Evolutionary conservation across 495 filamentous ascomycete species (phyloP).

Genomic region (Aspergillus affinis): DNA sequence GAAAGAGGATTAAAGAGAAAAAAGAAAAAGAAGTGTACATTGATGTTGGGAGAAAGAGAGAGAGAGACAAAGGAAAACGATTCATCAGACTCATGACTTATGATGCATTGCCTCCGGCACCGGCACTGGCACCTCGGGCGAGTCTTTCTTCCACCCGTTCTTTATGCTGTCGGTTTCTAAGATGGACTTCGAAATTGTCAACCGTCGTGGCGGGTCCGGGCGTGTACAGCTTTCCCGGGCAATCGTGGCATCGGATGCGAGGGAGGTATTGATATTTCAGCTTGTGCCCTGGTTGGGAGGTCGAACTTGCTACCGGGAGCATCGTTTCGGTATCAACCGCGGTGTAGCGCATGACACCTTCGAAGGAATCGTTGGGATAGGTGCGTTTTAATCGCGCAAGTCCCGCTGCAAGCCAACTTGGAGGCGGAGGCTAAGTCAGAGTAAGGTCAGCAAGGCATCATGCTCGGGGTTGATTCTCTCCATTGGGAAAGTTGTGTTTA

Average conservation of each 20-base stretch:
- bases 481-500: not conserved
- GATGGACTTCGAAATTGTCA: constrained; percentile 86
- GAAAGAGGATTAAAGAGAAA: constrained; percentile 4
- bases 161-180: constrained; percentile 77
- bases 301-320: constrained; percentile 47
- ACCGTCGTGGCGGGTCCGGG: constrained; percentile 79
- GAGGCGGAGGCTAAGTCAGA: constrained; percentile 65
- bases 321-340: constrained; percentile 69
- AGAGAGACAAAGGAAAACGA: constrained; percentile 3
- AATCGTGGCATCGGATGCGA: constrained; percentile 85
- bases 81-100: constrained; percentile 18
- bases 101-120: constrained; percentile 15
- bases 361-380: constrained; percentile 78
- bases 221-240: constrained; percentile 90
- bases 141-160: constrained; percentile 65
- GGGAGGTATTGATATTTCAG: constrained; percentile 76
- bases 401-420: constrained; percentile 71
- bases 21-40: constrained; percentile 12
- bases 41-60: constrained; percentile 6
- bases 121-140: constrained; percentile 14
- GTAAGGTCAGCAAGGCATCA: constrained; percentile 18
- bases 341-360: constrained; percentile 83
- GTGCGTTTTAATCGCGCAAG: constrained; percentile 60
- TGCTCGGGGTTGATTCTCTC: not conserved
- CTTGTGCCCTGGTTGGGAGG: constrained; percentile 44